Conservation (phyloP, 2,329 filamentous ascomycete species). For the Botrytis galanthina region DNA sequence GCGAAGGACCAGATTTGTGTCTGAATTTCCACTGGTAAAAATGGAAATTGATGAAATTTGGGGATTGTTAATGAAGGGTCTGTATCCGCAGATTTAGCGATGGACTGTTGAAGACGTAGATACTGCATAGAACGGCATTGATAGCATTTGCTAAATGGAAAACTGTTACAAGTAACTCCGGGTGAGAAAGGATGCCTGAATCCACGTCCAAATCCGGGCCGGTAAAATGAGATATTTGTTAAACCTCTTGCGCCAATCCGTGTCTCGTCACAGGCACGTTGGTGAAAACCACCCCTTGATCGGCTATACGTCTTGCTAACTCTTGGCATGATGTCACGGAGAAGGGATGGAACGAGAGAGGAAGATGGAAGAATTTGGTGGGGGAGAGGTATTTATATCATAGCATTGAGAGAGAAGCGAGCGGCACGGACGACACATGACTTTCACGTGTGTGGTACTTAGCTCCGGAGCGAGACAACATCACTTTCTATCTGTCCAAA, state of each 20-base stretch:
- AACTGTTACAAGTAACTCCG: not conserved
- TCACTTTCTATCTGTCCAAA: not conserved
- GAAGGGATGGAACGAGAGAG: not conserved
- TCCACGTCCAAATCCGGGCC: not conserved
- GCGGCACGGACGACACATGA: not conserved
- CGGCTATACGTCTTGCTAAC: too few relatives aligned
- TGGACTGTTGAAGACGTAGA: not conserved
- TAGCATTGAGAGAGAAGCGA: not conserved
- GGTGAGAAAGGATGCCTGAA: not conserved
- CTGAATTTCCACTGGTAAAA: not conserved
- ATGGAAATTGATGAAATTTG: not conserved
- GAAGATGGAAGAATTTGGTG: not conserved
- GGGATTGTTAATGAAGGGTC: not conserved
- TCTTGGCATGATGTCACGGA: not conserved
- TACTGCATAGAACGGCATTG: not conserved
- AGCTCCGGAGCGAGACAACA: not conserved
- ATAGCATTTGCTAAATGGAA: not conserved
- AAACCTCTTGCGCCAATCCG: not conserved
- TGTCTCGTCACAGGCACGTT: fast-evolving
- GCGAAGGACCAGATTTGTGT: not conserved
- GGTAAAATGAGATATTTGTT: not conserved
- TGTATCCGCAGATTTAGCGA: not conserved
- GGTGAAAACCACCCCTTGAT: too few relatives aligned
- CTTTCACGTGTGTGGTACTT: not conserved
- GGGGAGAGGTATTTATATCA: not conserved